Evolutionary conservation across 495 filamentous ascomycete genomes (phyloP).

Genomic region (Tuber borchii): DNA sequence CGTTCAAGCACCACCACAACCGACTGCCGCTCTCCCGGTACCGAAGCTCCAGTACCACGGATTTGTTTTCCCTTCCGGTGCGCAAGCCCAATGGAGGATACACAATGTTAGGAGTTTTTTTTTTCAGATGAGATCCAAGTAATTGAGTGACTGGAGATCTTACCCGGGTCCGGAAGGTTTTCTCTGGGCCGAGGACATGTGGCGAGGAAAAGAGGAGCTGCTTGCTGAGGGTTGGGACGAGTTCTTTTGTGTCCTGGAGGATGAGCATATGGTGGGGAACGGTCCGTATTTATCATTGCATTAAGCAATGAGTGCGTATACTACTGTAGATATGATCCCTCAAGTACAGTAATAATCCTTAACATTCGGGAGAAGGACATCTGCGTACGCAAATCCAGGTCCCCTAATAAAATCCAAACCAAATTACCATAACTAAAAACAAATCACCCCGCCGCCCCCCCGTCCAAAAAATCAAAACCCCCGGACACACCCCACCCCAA

Average conservation of each 20-base stretch:
- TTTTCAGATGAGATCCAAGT: constrained; percentile 1
- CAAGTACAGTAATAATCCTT: background rate
- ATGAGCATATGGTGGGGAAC: background rate
- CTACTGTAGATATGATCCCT: background rate
- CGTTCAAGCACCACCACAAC: background rate
- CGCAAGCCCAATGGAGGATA: background rate
- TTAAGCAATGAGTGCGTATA: background rate
- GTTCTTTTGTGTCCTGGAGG: background rate
- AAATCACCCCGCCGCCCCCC: too few species aligned
- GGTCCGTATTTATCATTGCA: background rate
- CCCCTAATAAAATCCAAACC: background rate
- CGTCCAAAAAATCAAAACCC: background rate
- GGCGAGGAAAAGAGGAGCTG: background rate
- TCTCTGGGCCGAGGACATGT: background rate
- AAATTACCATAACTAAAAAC: background rate
- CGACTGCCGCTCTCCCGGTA: background rate
- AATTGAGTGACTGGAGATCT: constrained; percentile 3
- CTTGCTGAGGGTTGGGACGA: background rate
- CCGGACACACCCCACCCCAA: background rate
- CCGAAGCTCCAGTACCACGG: background rate
- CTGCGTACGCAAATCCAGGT: background rate
- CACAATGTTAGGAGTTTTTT: background rate
- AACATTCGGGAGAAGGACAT: background rate
- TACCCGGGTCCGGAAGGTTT: background rate
- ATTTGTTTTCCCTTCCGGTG: background rate